Conservation (phyloP, 2,329 filamentous ascomycete genomes). For the Hypoxylon sp. region DNA sequence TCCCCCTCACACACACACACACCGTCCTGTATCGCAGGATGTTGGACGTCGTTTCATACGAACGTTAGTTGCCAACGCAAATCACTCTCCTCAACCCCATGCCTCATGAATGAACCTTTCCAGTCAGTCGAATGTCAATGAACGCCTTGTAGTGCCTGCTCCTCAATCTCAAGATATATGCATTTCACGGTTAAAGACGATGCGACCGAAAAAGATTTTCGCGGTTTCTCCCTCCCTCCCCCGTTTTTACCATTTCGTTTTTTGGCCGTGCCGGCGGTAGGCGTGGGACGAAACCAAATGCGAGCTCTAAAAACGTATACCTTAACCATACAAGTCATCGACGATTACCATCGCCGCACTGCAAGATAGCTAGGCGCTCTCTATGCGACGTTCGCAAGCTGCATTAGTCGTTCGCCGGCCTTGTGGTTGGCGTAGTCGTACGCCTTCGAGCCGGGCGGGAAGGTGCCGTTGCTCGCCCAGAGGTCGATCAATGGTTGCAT, state of each 20-base stretch:
- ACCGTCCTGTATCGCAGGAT: constrained; percentile 16
- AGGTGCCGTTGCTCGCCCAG: constrained; percentile 89
- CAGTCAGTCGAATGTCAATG: constrained; percentile 11
- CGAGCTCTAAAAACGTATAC: constrained; percentile 30
- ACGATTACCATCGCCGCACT: constrained; percentile 12
- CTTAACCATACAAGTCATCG: constrained; percentile 14
- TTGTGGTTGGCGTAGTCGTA: constrained; percentile 75
- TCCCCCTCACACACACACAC: not conserved
- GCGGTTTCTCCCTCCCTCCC: not conserved
- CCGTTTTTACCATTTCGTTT: not conserved
- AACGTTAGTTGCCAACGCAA: constrained; percentile 30
- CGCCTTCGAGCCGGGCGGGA: constrained; percentile 81
- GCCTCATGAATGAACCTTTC: constrained; percentile 12
- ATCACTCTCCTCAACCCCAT: constrained; percentile 3
- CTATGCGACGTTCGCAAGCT: constrained; percentile 57
- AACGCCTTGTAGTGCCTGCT: constrained; percentile 27
- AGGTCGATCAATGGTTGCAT: constrained; percentile 96
- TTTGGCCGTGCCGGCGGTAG: not conserved
- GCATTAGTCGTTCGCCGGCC: constrained; percentile 71
- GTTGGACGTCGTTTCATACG: constrained; percentile 41
- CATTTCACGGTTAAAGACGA: constrained; percentile 3
- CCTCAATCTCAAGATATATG: constrained; percentile 20
- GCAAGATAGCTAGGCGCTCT: constrained; percentile 12
- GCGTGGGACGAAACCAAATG: constrained; percentile 6
- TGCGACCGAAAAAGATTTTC: not conserved